Evolutionary conservation across 2,329 filamentous ascomycete species (phyloP), one percentile per base, ranked within the genome.

Genomic region (Penicillium sp.): DNA sequence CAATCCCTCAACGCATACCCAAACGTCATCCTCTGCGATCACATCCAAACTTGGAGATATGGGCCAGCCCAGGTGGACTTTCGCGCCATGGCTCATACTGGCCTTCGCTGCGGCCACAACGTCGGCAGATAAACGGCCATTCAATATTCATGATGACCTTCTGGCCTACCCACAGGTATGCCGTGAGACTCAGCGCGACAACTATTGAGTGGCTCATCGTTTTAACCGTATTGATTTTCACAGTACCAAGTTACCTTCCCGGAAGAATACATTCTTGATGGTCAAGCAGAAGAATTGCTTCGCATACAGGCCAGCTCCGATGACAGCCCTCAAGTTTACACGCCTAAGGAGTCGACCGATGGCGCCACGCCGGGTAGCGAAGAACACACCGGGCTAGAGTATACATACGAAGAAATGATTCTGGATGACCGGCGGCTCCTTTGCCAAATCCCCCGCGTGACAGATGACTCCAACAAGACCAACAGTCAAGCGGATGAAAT

Each of bases 141-240:
- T 95, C 73, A 95, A 85, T 71, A 86, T 95, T 46, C 84, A 93
- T 61, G 88, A 95, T 64, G 90, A 96, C 65, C 69, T 95, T 42
- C 77, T 95, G 46, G 89, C 89, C 14, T 89, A 86, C 69, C 90
- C 90, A 9, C 88, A 93, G 78, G 87, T 91, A 75, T 54, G 74
- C 40, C 24, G 31, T 40, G 37, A 20, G 22, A 32, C 34, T 41
- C 32, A 11, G 3, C 22, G 11, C 31, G 26, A 34, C 13, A 8
- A 28, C 27, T 37, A 34, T 40, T 18, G 16, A 34, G 20, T 40
- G 18, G 13, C 34, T 11, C 13, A 22, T n/a, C 20, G 32, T 8
- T 20, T 22, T 35, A 27, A 35, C 23, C n/a, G 16, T 10, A 28
- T 6, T 27, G 4, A 40, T 38, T 28, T 10, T 3, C 39, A 39